Base-by-base conservation (phyloP, 768 basidiomycete genomes). In the Phanerochaete carnosa region DNA sequence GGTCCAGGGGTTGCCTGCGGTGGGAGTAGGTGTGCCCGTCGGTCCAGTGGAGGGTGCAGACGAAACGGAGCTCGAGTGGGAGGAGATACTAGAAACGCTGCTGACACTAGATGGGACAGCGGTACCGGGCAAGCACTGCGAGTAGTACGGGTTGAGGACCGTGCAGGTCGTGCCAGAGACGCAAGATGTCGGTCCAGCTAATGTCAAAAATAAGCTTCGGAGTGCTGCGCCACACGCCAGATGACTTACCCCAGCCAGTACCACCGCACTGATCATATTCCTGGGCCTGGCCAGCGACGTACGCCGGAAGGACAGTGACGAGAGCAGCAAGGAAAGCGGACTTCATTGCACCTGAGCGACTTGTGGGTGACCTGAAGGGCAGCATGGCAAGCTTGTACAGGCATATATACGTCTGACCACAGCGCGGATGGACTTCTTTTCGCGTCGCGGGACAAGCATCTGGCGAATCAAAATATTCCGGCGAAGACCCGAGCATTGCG, bases 201-300 rank as follows among this genome's bases (percentile, higher is more conserved):
- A 23, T 26, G 45, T 11, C 39, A 51, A 16, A 11, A 62, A 37
- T 63, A 4, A 62, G 33, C 33, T 33, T 23, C 22, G 11, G 39
- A 23, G 33, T 23, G 16, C n/a, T 13, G 51, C 26, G 12, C 28
- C 26, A 3, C 33, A 13, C 32, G n/a, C 46, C 28, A 32, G 23
- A 29, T 7, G n/a, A 74, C 80, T 61, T 70, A 83, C 81, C 71
- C 80, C 81, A 82, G 57, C 70, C 73, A 57, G 74, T 74, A 45
- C 83, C 83, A 68, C 83, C 83, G 65, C 84, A 86, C 65, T 85
- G 85, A 8, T 76, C 80, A 50, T 70, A 85, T 35, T 79, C 50
- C 16, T 79, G 72, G 33, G 73, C 65, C 52, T 78, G 75, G 56
- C 81, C 84, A 55, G 69, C 63, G 33, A 77, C 78, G 62, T 81